Evolutionary conservation across 2,329 filamentous ascomycete genomes (phyloP), one percentile per base, ranked within the genome.

Genomic region (Monilinia fructigena): DNA sequence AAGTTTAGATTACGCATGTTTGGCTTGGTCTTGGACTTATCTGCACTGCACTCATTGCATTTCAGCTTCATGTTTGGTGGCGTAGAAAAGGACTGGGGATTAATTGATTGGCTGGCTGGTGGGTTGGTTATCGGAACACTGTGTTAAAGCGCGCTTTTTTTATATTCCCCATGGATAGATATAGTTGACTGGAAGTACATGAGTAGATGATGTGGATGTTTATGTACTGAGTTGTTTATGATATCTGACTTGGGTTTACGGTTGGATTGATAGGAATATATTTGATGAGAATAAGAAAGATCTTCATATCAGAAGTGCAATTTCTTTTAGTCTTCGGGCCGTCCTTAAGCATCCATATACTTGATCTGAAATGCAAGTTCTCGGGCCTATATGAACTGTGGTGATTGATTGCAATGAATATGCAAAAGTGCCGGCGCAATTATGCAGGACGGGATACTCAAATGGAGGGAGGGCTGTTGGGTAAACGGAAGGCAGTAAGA

Each of bases 11-110:
- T 26, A 38, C 6, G 28, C 54, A 40, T 20, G 11, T 10, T 28
- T 31, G 20, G 20, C 26, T 47, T 56, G 26, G 38, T 35, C n/a
- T 60, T 20, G 14, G 20, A 23, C 20, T 35, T 40, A 56, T 16
- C 16, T 38, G 45, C 45, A 60, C 31, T 60, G 28, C 28, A 60
- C 47, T 60, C n/a, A 20, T 60, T 50, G 58, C 28, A 60, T 35
- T 38, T 60, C 58, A 60, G 45, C 58, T 50, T 60, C 31, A 50
- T 38, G 45, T 48, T 60, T 50, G 56, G 45, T 50, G 58, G 58
- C 58, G 58, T 60, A 38, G 58, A 50, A 60, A 50, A 50, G n/a
- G 45, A 31, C n/a, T 38, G 11, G 31, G 53, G 53, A 20, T 38
- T 38, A 31, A 38, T 55, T 23, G 31, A 38, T 60, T 10, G 53